Base-by-base conservation (phyloP, 2,329 filamentous ascomycete genomes). In the Aureobasidium sp. region DNA sequence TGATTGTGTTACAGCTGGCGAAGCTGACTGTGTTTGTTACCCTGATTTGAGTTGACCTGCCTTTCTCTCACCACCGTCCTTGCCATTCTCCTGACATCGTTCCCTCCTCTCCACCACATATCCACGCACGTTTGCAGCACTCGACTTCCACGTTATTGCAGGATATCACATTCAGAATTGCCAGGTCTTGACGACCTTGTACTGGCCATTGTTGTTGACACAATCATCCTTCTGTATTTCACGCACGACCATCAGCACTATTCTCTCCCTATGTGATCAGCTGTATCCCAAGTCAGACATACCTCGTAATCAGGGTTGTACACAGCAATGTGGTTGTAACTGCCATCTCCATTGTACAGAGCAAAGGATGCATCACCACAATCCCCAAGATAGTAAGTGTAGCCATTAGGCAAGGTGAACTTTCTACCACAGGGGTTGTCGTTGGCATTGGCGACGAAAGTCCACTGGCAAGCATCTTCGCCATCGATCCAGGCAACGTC, bases 381-480 rank as follows among this genome's bases (percentile, higher is more conserved):
- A 26, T 52, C n/a, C 12, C 32, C n/a, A 2, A 52, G 20, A 13
- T 52, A 52, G 48, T 52, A 52, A 5, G 48, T 52, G 32, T 52
- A 52, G 17, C 48, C 48, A 26, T 52, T 52, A 13, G 48, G 12
- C n/a, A 52, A 20, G 2, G 48, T 52, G 3, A 52, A 52, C n/a
- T 34, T 34, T 5, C 12, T 52, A 32, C 48, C 48, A 20, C 48
- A 52, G 3, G 48, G 48, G n/a, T 37, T 52, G 10, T 52, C 29
- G 32, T 20, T 36, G n/a, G 9, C n/a, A n/a, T 52, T 52, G 32
- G 48, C 48, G n/a, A 52, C 2, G 10, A 34, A 52, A n/a, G 48
- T 52, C 48, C 48, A 52, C 10, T 52, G 48, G 48, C 48, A 52
- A n/a, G 48, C 48, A 10, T 52, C 48, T 52, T 52, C 15, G 34